Base-by-base conservation (phyloP, 805 yeast species). In the Saccharomycopsis babjevae region DNA sequence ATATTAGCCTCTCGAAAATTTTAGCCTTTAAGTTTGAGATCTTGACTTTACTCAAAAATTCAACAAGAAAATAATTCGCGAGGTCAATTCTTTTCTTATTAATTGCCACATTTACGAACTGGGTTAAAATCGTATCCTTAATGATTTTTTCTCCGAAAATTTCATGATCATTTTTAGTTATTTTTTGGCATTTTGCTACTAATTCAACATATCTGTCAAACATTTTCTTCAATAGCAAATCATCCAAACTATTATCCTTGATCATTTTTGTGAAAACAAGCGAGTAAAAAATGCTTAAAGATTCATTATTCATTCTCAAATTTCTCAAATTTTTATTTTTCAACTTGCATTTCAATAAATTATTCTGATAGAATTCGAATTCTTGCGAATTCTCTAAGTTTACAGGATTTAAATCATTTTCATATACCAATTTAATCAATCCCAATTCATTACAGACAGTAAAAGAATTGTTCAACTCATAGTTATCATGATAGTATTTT, bases 381-480 rank as follows among this genome's bases (percentile, higher is more conserved):
- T 54, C 46, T 55, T 57, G 61, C 5, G 64, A 59, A 20, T 59
- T 46, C 5, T 43, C 18, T 30, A 59, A 57, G 32, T 60, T 55
- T 15, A 62, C 59, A 6, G 39, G 39, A 18, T 32, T 32, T 15
- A 34, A 25, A 15, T 18, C 46, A 16, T 42, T 54, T 32, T 62
- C 61, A 30, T 59, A 62, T 11, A 46, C 46, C 10, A 57, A 32
- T 36, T 52, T 39, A 4, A 62, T 54, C 25, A 62, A 56, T 25
- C 64, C 64, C 15, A 62, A 28, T 42, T 62, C 46, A 40, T 62
- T 62, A 7, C 58, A 46, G 4, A 62, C n/a, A n/a, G 22, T 52
- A 36, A 62, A 62, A 13, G 62, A 56, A 39, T 34, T 20, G 32
- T 42, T 52, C 50, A 55, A 55, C 22, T 55, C 57, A 55, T 55